Base-by-base conservation (phyloP, 805 yeast genomes). In the Pichia phayaonensis region DNA sequence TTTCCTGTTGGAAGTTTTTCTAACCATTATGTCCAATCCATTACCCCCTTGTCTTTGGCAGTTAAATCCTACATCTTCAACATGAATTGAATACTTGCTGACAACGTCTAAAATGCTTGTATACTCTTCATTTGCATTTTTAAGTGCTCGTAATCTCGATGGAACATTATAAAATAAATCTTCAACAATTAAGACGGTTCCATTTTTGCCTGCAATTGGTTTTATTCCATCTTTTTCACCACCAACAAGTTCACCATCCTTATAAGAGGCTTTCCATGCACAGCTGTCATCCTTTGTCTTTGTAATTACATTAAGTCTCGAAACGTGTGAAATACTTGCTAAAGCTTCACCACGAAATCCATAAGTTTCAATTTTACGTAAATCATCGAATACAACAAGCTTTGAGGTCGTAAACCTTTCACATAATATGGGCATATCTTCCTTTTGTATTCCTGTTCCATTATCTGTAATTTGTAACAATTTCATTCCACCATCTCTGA, bases 321-420 rank as follows among this genome's bases (percentile, higher is more conserved):
- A 76, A 21, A 94, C 84, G 61, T 92, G 97, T 0, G 97, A 89
- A 8, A 94, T 90, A 62, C 94, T 83, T 1, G 98, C 97, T 45
- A 94, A 71, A 0, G 99, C 99, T 66, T 94, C 99, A 16, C 99
- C 99, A 49, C 99, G 74, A 64, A 94, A 94, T 5, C 99, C 99
- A 64, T 89, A 89, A 0, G 98, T 90, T 22, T 77, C 70, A 23
- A 94, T 78, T 4, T 74, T 64, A 46, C 72, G 70, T 51, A 94
- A 73, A 63, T 94, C 99, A 46, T 86, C 92, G 63, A 86, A 92
- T 10, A 68, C 73, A 1, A 67, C 54, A 23, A 94, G 67, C 65
- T 94, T 94, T 0, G 97, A 90, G 0, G 99, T 94, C 22, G 98
- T 87, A 68, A 90, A 92, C 24, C 99, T 70, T 61, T 87, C 86